A percentile compares a stretch with the other conserved stretches of the same genome.
Evolutionary conservation across 352 stramenopile genomes (phyloP).

Genomic region (Globisporangium abappressorium): DNA sequence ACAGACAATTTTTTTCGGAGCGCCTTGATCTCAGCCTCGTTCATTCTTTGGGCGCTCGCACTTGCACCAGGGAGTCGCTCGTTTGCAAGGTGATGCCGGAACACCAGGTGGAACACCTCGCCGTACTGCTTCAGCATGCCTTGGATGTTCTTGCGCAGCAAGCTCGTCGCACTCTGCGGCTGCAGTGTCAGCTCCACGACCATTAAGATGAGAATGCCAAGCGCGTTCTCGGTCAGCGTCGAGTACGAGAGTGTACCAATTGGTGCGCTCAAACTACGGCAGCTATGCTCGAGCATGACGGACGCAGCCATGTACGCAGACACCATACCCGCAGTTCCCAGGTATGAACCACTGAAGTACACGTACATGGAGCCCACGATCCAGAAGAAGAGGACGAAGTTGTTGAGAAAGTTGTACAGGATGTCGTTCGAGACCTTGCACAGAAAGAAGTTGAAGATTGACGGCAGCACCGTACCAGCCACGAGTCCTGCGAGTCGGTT

Average conservation of each 20-base stretch:
- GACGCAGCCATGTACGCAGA: conserved; percentile 63
- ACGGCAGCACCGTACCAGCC: conserved; percentile 66
- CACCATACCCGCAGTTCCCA: conserved; percentile 57
- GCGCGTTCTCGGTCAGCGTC: conserved; percentile 3
- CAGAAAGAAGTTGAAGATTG: conserved; percentile 71
- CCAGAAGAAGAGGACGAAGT: conserved; percentile 62
- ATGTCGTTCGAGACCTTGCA: conserved; percentile 41
- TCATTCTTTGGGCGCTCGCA: conserved; percentile 19
- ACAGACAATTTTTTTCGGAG: conserved; percentile 41
- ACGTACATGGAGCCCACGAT: conserved; percentile 69
- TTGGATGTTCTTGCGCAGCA: conserved; percentile 59
- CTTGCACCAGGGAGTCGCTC: conserved; percentile 6
- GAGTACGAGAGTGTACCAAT: conserved; percentile 5
- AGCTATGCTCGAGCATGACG: conserved; percentile 30
- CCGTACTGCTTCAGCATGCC: conserved; percentile 40
- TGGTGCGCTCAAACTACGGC: neutral
- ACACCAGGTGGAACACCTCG: conserved; percentile 40
- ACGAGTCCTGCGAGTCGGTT: conserved; percentile 69
- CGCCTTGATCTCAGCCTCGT: conserved; percentile 23
- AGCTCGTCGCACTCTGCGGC: conserved; percentile 44
- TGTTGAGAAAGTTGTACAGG: conserved; percentile 57
- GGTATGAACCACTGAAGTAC: conserved; percentile 56
- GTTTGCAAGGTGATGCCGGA: conserved; percentile 49
- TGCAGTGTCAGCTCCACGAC: conserved; percentile 46
- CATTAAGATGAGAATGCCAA: conserved; percentile 50